These are phyloP conservation scores for Sambucus nigra DNA, from an alignment of 129 eudicot species.

Conservation along the genomic window DNA sequence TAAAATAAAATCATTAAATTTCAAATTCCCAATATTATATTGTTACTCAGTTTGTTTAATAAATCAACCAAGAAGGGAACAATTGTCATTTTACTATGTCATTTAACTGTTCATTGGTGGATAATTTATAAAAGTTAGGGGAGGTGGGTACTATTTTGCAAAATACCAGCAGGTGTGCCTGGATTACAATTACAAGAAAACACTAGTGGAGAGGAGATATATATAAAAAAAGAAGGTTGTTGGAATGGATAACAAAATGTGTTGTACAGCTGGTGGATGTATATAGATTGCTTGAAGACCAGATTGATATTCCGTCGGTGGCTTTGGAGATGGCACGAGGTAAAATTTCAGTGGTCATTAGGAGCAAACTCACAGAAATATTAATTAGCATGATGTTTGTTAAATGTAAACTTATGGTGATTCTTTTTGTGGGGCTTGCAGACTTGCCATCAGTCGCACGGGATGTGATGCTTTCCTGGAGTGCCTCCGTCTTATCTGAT, in stretches of 20 bases:
- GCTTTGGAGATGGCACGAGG: constrained; percentile 86
- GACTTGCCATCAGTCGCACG: constrained; percentile 82
- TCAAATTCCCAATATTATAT: no score
- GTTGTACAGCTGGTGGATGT: constrained; percentile 74
- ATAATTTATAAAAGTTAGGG: no score
- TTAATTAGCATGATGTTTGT: no score
- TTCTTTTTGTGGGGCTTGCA: constrained; percentile 22
- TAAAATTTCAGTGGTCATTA: constrained; percentile 16
- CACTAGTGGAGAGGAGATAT: no score
- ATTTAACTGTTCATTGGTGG: no score
- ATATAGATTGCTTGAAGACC: constrained; percentile 85
- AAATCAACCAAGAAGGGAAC: no score
- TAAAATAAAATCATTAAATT: no score
- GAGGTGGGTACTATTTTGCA: no score
- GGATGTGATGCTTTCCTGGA: constrained; percentile 92
- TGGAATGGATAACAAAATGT: constrained; percentile 6
- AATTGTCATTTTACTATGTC: no score
- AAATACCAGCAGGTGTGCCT: no score
- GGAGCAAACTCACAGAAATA: neutral
- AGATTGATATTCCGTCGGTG: constrained; percentile 68
- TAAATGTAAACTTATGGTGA: neutral
- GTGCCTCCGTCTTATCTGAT: constrained; percentile 63
- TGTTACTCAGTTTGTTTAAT: no score
- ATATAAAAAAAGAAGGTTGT: constrained; percentile 1
- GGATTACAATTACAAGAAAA: no score